A percentile compares a stretch with the other conserved stretches of the same genome.
Conservation (phyloP, 331 rosid genomes). For the Arachis monticola region DNA sequence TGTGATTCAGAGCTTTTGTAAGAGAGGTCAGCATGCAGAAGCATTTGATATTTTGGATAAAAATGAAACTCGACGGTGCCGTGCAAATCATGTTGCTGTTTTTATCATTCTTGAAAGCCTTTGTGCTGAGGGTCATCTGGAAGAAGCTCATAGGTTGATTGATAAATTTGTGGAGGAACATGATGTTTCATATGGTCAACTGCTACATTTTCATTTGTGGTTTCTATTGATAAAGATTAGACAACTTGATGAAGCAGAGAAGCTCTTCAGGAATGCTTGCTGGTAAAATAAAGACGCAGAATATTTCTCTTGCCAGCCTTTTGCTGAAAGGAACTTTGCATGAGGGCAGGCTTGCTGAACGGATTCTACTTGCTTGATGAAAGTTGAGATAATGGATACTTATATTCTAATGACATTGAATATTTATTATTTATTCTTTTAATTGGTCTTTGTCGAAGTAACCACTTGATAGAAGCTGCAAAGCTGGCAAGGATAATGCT, state of each 20-base stretch:
- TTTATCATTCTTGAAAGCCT: slow-evolving; percentile 56
- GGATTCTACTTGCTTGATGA: slow-evolving; percentile 65
- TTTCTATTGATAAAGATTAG: slow-evolving; percentile 56
- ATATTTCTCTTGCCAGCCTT: slow-evolving; percentile 60
- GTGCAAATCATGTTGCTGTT: slow-evolving; percentile 66
- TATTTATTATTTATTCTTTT: slow-evolving; percentile 60
- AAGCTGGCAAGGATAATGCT: slow-evolving; percentile 64
- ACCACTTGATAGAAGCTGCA: slow-evolving; percentile 56
- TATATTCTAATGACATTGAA: slow-evolving; percentile 60
- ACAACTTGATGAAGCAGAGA: slow-evolving; percentile 67
- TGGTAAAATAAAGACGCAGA: slow-evolving; percentile 56
- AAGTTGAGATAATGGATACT: slow-evolving; percentile 57
- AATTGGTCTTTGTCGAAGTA: slow-evolving; percentile 61
- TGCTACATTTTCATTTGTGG: slow-evolving; percentile 68
- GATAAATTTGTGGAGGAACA: slow-evolving; percentile 57
- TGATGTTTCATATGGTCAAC: slow-evolving; percentile 55
- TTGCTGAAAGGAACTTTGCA: slow-evolving; percentile 64
- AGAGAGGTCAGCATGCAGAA: slow-evolving; percentile 56
- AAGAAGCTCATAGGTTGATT: slow-evolving; percentile 62
- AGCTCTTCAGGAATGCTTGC: slow-evolving; percentile 67
- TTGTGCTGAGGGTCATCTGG: slow-evolving; percentile 51
- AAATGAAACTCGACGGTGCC: slow-evolving; percentile 69
- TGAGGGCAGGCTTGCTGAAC: slow-evolving; percentile 55
- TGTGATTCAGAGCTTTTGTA: slow-evolving; percentile 67
- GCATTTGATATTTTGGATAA: slow-evolving; percentile 64